A percentile compares a stretch with the other conserved stretches of the same genome.
phyloP scores from a whole-genome alignment of 805 yeast species.

The Starmerella powellii region DNA sequence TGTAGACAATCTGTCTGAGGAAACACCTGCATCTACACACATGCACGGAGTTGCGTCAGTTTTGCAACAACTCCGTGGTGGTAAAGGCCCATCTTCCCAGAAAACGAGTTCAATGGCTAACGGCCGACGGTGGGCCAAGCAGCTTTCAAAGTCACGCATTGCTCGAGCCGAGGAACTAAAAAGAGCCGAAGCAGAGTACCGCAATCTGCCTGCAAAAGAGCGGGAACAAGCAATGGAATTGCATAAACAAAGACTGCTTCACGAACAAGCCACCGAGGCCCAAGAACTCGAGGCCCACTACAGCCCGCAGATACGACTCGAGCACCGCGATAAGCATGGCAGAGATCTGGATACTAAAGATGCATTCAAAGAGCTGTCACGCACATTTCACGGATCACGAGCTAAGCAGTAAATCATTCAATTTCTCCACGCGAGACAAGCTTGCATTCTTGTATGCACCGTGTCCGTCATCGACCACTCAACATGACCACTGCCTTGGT shows the following conservation, averaged over 20 bases:
- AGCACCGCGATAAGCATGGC: constrained; percentile 56
- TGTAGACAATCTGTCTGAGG: no score
- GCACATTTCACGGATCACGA: constrained; percentile 55
- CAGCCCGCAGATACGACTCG: constrained; percentile 37
- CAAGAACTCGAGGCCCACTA: constrained; percentile 30
- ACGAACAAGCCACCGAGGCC: constrained; percentile 27
- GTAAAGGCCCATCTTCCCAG: neutral
- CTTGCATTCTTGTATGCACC: neutral
- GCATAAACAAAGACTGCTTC: constrained; percentile 17
- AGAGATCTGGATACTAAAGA: constrained; percentile 46
- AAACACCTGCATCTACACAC: no score
- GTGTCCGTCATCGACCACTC: neutral
- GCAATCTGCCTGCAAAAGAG: constrained; percentile 26
- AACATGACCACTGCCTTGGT: no score
- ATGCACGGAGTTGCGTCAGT: no score
- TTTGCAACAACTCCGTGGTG: constrained; percentile 25
- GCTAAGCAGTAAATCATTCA: neutral
- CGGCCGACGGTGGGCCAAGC: constrained; percentile 11
- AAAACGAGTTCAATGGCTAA: neutral
- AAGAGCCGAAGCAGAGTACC: constrained; percentile 21
- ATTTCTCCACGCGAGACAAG: neutral
- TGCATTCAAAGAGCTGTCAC: constrained; percentile 68
- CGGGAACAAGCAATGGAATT: constrained; percentile 26
- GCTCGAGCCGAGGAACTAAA: constrained; percentile 19
- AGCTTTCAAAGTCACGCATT: constrained; percentile 12